A percentile compares a stretch with the other conserved stretches of the same genome.
phyloP scores from a whole-genome alignment of 306 rosid species.

The Macrotyloma uniflorum region DNA sequence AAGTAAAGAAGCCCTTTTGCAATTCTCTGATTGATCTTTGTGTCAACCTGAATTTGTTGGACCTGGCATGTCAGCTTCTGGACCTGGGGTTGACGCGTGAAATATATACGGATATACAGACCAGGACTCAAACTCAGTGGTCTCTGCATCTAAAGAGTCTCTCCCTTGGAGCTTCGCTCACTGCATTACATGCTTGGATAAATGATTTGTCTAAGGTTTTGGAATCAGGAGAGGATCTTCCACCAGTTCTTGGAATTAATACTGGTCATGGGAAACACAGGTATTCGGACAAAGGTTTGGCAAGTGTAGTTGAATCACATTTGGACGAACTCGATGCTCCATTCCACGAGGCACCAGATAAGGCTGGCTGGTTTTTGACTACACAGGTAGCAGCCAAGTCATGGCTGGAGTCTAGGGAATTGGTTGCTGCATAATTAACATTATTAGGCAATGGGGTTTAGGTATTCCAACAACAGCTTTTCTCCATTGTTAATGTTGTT shows the following conservation, averaged over 20 bases:
- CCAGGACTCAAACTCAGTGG: slow-evolving; percentile 87
- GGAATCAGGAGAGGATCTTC: slow-evolving; percentile 84
- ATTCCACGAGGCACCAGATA: slow-evolving; percentile 88
- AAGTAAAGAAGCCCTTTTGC: slow-evolving; percentile 84
- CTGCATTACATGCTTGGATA: slow-evolving; percentile 90
- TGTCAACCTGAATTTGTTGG: slow-evolving; percentile 71
- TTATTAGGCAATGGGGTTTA: background rate
- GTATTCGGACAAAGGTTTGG: slow-evolving; percentile 83
- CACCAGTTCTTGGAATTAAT: slow-evolving; percentile 83
- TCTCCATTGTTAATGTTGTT: slow-evolving; percentile 35
- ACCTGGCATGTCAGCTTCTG: slow-evolving; percentile 79
- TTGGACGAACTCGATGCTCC: slow-evolving; percentile 85
- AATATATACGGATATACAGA: slow-evolving; percentile 74
- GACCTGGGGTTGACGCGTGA: slow-evolving; percentile 71
- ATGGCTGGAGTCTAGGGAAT: slow-evolving; percentile 79
- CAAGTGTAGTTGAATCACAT: slow-evolving; percentile 69
- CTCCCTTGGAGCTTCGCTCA: slow-evolving; percentile 89
- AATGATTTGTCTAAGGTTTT: slow-evolving; percentile 70
- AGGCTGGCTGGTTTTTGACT: slow-evolving; percentile 97
- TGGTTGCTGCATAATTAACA: slow-evolving; percentile 48
- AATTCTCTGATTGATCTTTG: slow-evolving; percentile 91
- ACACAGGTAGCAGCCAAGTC: slow-evolving; percentile 73
- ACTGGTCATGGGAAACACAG: slow-evolving; percentile 94
- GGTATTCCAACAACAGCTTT: slow-evolving; percentile 17
- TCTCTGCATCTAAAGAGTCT: slow-evolving; percentile 87